Conservation (phyloP, 768 basidiomycete species). For the Dictyophora rubrovolvata region DNA sequence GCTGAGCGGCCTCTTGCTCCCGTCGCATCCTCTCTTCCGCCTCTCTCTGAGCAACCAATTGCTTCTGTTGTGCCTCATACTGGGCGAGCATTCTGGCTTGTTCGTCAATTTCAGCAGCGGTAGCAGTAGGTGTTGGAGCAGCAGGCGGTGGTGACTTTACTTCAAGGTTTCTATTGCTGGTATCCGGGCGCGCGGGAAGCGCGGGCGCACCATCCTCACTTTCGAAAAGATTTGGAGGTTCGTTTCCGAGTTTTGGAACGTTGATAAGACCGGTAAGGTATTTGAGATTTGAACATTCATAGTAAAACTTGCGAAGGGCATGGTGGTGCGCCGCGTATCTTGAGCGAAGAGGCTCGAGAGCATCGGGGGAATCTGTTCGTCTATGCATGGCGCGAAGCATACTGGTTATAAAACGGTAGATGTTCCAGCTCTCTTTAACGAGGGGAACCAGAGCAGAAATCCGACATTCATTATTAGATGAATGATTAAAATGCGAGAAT, state of each 20-base stretch:
- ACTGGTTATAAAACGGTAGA: constrained; percentile 97
- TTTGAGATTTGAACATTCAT: constrained; percentile 97
- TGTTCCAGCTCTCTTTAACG: constrained; percentile 99
- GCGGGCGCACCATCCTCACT: constrained; percentile 39
- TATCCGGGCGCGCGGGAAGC: constrained; percentile 78
- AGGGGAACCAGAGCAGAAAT: constrained; percentile 93
- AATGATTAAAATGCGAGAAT: constrained; percentile 87
- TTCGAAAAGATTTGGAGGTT: constrained; percentile 76
- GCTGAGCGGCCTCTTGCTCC: constrained; percentile 64
- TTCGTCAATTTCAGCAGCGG: constrained; percentile 67
- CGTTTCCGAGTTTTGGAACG: constrained; percentile 92
- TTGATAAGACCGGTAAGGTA: constrained; percentile 97
- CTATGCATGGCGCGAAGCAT: constrained; percentile 98
- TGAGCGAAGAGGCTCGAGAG: constrained; percentile 76
- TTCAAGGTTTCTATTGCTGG: constrained; percentile 48
- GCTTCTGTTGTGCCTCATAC: constrained; percentile 92
- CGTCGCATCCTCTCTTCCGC: constrained; percentile 73
- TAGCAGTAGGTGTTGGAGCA: constrained; percentile 59
- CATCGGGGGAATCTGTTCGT: constrained; percentile 84
- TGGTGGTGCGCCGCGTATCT: constrained; percentile 89
- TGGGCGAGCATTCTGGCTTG: constrained; percentile 92
- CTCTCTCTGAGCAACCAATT: constrained; percentile 70
- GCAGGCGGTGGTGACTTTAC: constrained; percentile 51
- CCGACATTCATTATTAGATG: constrained; percentile 92
- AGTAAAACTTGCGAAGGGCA: constrained; percentile 93